Evolutionary conservation across 805 yeast genomes (phyloP).

Genomic region (Starmera quercuum): DNA sequence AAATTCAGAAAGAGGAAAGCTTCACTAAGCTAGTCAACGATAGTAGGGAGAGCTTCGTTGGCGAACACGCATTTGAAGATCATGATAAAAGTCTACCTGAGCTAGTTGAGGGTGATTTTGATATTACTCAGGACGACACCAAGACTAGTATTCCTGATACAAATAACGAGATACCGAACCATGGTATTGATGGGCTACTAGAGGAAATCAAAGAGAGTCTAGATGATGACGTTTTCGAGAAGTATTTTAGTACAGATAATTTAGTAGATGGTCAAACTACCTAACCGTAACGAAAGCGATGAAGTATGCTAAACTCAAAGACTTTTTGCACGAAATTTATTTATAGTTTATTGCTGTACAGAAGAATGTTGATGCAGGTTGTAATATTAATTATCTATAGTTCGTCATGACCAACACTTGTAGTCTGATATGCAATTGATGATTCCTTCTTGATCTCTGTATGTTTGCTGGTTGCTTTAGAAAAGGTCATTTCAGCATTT

Average conservation of each 20-base stretch:
- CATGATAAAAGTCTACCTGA: slow-evolving; percentile 2
- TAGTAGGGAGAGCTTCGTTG: slow-evolving; percentile 12
- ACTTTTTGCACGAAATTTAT: too few relatives aligned
- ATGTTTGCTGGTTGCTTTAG: too few relatives aligned
- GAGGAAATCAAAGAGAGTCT: slow-evolving; percentile 18
- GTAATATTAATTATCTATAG: too few relatives aligned
- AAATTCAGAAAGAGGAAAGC: too few relatives aligned
- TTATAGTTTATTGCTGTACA: too few relatives aligned
- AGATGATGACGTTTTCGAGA: slow-evolving; percentile 2
- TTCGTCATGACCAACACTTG: too few relatives aligned
- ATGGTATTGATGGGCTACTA: slow-evolving; percentile 13
- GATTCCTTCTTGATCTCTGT: too few relatives aligned
- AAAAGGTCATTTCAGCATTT: too few relatives aligned
- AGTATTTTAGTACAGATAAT: slow-evolving; percentile 3
- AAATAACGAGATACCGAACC: not conserved
- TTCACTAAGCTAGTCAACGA: slow-evolving; percentile 8
- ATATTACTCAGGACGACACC: slow-evolving; percentile 11
- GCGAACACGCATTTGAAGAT: slow-evolving; percentile 6
- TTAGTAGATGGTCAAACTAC: not conserved
- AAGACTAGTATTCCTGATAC: slow-evolving; percentile 1
- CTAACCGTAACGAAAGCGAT: too few relatives aligned
- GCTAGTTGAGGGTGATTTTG: slow-evolving; percentile 6
- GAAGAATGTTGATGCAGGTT: too few relatives aligned
- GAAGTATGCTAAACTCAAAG: too few relatives aligned
- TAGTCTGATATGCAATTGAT: too few relatives aligned